Conservation (phyloP, 257 asterid species). For the Penstemon eatonii region DNA sequence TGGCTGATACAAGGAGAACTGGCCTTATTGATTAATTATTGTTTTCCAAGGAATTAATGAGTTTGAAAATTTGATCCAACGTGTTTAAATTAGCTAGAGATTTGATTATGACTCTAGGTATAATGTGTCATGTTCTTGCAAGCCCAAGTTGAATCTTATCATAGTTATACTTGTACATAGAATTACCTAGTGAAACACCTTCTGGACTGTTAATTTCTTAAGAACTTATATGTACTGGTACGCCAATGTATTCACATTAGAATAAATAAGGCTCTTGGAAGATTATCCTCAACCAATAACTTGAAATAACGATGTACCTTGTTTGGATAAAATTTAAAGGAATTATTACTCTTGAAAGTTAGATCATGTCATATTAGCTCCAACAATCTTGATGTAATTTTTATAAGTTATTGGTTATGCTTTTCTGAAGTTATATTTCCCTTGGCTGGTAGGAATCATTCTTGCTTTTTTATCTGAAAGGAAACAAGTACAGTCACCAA, state of each 20-base stretch:
- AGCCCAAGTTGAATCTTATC: background rate
- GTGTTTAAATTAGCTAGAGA: too few relatives aligned
- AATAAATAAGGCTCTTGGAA: background rate
- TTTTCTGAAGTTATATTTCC: background rate
- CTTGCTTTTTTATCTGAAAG: background rate
- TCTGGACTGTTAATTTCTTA: background rate
- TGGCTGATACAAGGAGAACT: background rate
- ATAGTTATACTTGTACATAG: background rate
- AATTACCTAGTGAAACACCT: background rate
- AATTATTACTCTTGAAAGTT: background rate
- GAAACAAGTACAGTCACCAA: background rate
- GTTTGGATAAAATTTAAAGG: background rate
- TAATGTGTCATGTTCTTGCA: background rate
- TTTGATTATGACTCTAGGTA: too few relatives aligned
- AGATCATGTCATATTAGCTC: background rate
- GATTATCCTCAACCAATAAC: background rate
- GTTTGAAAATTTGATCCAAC: too few relatives aligned
- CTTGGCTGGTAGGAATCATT: background rate
- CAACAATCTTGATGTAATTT: conserved; percentile 22
- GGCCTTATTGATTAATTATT: background rate
- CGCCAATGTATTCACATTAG: background rate
- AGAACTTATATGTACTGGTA: conserved; percentile 1
- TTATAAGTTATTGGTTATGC: background rate
- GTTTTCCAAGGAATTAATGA: too few relatives aligned
- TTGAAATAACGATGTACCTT: conserved; percentile 6